Evolutionary conservation across 1,139 yeast species (phyloP).

Genomic region (Suhomyces terraborum): DNA sequence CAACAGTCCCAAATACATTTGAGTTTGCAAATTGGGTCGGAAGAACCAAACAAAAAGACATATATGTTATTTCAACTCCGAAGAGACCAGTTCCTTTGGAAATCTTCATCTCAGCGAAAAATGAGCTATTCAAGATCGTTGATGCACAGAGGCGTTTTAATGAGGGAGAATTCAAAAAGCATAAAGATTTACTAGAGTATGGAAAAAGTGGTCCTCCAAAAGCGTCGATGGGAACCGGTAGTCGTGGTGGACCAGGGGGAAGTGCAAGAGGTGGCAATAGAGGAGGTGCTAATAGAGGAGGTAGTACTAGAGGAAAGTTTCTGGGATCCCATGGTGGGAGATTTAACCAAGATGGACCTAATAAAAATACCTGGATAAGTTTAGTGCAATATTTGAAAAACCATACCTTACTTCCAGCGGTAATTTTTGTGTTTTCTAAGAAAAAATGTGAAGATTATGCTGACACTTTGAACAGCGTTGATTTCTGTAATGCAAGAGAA

Average conservation of each 20-base stretch:
- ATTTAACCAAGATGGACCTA: constrained; percentile 65
- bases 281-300: constrained; percentile 26
- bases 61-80: constrained; percentile 92
- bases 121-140: constrained; percentile 67
- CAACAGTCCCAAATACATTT: constrained; percentile 96
- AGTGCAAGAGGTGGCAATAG: constrained; percentile 46
- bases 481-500: constrained; percentile 80
- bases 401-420: constrained; percentile 80
- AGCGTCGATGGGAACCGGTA: constrained; percentile 43
- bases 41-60: constrained; percentile 91
- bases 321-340: constrained; percentile 19
- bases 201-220: constrained; percentile 37
- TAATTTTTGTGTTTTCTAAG: constrained; percentile 88
- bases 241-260: constrained; percentile 50
- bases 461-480: constrained; percentile 68
- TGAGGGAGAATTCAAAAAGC: constrained; percentile 64
- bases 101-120: constrained; percentile 79
- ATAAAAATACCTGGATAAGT: constrained; percentile 74
- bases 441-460: constrained; percentile 94
- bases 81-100: constrained; percentile 96
- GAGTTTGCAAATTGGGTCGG: constrained; percentile 99
- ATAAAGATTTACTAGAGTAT: constrained; percentile 53
- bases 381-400: constrained; percentile 72
- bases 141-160: constrained; percentile 71
- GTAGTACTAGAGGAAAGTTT: constrained; percentile 28